Evolutionary conservation across 2,329 filamentous ascomycete species (phyloP).

Genomic region (Cytospora mali): DNA sequence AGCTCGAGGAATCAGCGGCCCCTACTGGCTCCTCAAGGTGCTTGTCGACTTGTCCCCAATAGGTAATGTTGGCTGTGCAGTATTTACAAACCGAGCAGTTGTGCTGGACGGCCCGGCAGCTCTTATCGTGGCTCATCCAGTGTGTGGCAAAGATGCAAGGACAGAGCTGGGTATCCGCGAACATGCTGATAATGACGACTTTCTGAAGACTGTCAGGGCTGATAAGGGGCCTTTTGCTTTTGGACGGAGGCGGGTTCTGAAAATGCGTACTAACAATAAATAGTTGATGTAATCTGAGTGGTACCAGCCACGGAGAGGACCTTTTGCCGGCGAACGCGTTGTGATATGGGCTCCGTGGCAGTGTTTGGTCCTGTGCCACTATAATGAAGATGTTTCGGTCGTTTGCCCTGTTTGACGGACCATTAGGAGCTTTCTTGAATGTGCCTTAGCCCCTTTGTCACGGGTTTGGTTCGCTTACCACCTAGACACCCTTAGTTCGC

Average conservation of each 20-base stretch:
- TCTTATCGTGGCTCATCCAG: conserved; percentile 21
- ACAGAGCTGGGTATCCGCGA: conserved; percentile 14
- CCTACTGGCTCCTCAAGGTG: not conserved
- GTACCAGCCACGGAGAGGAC: not conserved
- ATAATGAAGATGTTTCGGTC: not conserved
- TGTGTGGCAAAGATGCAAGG: conserved; percentile 10
- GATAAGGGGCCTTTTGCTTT: not conserved
- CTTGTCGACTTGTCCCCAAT: conserved; percentile 11
- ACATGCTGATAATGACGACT: conserved; percentile 5
- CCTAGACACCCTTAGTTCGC: too few relatives aligned
- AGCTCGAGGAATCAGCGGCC: not conserved
- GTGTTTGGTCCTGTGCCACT: not conserved
- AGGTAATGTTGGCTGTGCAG: conserved; percentile 19
- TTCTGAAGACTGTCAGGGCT: not conserved
- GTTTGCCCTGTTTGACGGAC: not conserved
- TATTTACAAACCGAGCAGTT: conserved; percentile 19
- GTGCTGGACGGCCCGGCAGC: conserved; percentile 11
- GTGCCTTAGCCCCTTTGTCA: too few relatives aligned
- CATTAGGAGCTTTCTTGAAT: not conserved
- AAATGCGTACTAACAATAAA: not conserved
- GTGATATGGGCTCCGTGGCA: not conserved
- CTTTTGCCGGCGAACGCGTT: not conserved
- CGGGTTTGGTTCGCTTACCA: too few relatives aligned
- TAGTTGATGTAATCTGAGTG: not conserved
- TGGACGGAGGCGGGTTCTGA: not conserved